Evolutionary conservation across 345 rosid species (phyloP).

Genomic region (Linum usitatissimum): DNA sequence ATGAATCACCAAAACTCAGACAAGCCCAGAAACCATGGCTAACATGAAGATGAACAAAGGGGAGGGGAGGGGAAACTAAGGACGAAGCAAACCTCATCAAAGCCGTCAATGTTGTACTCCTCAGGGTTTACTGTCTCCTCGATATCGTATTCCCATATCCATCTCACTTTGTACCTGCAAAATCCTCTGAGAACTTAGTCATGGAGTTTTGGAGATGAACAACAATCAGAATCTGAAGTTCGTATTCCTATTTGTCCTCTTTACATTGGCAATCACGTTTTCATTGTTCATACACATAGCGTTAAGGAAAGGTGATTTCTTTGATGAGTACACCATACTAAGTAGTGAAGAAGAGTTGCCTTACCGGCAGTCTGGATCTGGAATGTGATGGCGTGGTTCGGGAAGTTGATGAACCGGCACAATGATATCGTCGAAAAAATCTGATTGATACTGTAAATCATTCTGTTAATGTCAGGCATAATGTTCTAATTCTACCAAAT

Average conservation of each 20-base stretch:
- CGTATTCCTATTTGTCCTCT: background rate
- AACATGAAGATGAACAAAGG: too few species aligned
- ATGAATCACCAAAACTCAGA: background rate
- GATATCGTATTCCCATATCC: slow-evolving; percentile 50
- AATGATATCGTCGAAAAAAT: slow-evolving; percentile 79
- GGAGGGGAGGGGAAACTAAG: background rate
- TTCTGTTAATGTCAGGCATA: slow-evolving; percentile 7
- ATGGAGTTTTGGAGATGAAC: background rate
- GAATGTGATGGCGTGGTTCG: slow-evolving; percentile 31
- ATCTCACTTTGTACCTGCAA: slow-evolving; percentile 51
- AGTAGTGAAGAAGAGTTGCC: background rate
- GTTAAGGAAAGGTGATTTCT: background rate
- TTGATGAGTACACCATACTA: background rate
- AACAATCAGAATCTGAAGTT: too few species aligned
- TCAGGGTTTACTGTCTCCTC: background rate
- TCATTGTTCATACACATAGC: background rate
- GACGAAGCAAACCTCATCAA: background rate
- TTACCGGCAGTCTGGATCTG: slow-evolving; percentile 49
- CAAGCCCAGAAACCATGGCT: background rate
- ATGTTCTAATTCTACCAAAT: background rate
- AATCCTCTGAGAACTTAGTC: background rate
- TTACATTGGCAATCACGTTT: background rate
- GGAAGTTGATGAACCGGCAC: slow-evolving; percentile 54
- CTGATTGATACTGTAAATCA: slow-evolving; percentile 71
- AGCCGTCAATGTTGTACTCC: background rate